A percentile compares a stretch with the other conserved stretches of the same genome.
phyloP scores from a whole-genome alignment of 2,329 filamentous ascomycete genomes.

The Xylariaceae sp. region DNA sequence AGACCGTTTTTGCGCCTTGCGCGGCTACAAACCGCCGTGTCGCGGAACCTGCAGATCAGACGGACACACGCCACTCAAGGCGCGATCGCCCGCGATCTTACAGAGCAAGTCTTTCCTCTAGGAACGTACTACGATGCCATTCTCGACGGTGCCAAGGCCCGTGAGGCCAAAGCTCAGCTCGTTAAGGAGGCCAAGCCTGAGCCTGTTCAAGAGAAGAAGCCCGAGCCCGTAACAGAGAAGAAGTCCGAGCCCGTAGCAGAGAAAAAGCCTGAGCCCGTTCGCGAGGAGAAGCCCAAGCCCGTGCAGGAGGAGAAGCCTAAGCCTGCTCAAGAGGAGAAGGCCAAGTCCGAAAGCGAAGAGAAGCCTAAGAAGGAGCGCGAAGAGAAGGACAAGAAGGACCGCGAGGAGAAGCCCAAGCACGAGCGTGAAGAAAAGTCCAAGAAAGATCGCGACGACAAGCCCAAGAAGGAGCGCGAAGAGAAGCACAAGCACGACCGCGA shows the following conservation, averaged over 20 bases:
- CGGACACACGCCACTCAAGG: conserved; percentile 25
- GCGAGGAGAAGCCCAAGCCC: not conserved
- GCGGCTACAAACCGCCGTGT: conserved; percentile 18
- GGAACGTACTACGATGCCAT: conserved; percentile 57
- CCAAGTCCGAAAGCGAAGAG: conserved; percentile 8
- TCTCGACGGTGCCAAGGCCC: conserved; percentile 42
- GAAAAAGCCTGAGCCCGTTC: not conserved
- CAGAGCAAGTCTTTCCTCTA: conserved; percentile 45
- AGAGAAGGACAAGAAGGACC: conserved; percentile 31
- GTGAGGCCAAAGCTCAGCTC: conserved; percentile 18
- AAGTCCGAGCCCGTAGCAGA: not conserved
- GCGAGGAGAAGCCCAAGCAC: conserved; percentile 32
- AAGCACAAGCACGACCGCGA: not conserved
- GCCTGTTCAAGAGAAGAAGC: not conserved
- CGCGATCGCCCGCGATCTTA: conserved; percentile 27
- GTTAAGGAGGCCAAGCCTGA: not conserved
- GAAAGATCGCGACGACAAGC: conserved; percentile 30
- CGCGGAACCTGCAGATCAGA: conserved; percentile 17
- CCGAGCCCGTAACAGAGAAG: not conserved
- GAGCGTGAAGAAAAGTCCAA: conserved; percentile 15
- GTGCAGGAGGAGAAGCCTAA: not conserved
- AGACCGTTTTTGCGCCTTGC: conserved; percentile 24
- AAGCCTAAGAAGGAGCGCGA: not conserved
- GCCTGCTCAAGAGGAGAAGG: conserved; percentile 41
- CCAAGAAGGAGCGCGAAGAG: conserved; percentile 28